Evolutionary conservation across 2,329 filamentous ascomycete species (phyloP).

Genomic region (Penicillium sp.): DNA sequence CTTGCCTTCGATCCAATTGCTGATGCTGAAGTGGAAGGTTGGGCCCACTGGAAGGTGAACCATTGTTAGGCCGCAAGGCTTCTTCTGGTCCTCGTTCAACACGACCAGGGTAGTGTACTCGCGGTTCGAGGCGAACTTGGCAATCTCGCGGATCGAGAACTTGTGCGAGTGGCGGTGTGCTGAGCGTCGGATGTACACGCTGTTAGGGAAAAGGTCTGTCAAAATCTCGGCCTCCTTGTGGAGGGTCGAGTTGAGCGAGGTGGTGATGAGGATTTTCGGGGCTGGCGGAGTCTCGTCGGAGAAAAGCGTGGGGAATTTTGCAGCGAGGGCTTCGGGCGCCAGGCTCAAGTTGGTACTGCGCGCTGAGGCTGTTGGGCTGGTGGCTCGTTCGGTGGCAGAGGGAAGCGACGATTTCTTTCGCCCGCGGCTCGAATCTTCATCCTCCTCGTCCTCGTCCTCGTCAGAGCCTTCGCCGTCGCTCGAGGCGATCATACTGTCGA

Average conservation of each 20-base stretch:
- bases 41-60: constrained; percentile 79
- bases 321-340: constrained; percentile 56
- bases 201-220: constrained; percentile 74
- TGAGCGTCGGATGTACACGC: constrained; percentile 75
- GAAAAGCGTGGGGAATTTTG: constrained; percentile 59
- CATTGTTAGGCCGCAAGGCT: constrained; percentile 72
- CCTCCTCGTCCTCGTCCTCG: constrained; percentile 48
- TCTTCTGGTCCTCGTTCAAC: constrained; percentile 83
- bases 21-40: constrained; percentile 86
- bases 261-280: constrained; percentile 90
- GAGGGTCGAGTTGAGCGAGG: constrained; percentile 79
- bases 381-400: constrained; percentile 46
- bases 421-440: constrained; percentile 40
- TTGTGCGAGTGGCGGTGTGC: constrained; percentile 80
- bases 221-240: constrained; percentile 77
- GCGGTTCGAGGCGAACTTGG: constrained; percentile 73
- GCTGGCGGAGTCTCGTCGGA: constrained; percentile 47
- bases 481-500: constrained; percentile 69
- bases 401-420: constrained; percentile 34
- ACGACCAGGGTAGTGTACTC: constrained; percentile 80
- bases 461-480: constrained; percentile 50
- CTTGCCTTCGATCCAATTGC: constrained; percentile 84
- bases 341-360: constrained; percentile 56
- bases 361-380: constrained; percentile 52
- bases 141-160: constrained; percentile 87